Percentiles rank a stretch among this genome's conserved stretches.
phyloP scores from a whole-genome alignment of 106 monocot species.

The Phalaenopsis equestris region DNA sequence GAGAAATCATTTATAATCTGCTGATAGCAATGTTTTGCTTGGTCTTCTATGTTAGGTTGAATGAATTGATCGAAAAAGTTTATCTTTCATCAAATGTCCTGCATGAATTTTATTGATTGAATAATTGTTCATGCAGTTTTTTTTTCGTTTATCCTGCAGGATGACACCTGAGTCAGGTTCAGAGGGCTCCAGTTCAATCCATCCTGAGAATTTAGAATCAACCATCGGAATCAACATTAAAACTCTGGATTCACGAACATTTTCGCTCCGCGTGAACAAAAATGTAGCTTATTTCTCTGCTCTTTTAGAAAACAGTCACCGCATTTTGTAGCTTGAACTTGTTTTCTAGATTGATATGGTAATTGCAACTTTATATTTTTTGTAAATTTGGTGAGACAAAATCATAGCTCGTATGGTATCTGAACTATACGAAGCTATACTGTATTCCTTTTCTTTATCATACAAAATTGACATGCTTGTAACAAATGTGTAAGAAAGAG shows the following conservation, averaged over 20 bases:
- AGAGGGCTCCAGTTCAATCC: constrained; percentile 28
- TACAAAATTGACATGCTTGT: not conserved
- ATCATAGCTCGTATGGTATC: not conserved
- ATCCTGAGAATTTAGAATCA: constrained; percentile 28
- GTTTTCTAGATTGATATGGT: not conserved
- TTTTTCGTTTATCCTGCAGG: constrained; percentile 10
- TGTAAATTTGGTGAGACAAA: not conserved
- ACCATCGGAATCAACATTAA: constrained; percentile 61
- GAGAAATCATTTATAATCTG: too few species aligned
- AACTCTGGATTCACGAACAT: constrained; percentile 59
- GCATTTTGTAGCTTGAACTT: not conserved
- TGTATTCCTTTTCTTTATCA: not conserved
- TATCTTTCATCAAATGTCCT: too few species aligned
- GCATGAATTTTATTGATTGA: not conserved
- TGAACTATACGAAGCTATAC: not conserved
- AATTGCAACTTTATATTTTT: not conserved
- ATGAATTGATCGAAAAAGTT: too few species aligned
- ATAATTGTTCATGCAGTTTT: not conserved
- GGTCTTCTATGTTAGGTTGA: too few species aligned
- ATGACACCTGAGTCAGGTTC: constrained; percentile 36
- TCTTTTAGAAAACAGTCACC: not conserved
- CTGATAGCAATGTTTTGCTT: too few species aligned
- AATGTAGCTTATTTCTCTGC: constrained; percentile 28
- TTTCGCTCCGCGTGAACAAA: constrained; percentile 49
- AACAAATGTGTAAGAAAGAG: not conserved